Evolutionary conservation across 192 early-diverging fungal species (phyloP), one percentile per base, ranked within the genome.

Genomic region (Pilobolus umbonatus): DNA sequence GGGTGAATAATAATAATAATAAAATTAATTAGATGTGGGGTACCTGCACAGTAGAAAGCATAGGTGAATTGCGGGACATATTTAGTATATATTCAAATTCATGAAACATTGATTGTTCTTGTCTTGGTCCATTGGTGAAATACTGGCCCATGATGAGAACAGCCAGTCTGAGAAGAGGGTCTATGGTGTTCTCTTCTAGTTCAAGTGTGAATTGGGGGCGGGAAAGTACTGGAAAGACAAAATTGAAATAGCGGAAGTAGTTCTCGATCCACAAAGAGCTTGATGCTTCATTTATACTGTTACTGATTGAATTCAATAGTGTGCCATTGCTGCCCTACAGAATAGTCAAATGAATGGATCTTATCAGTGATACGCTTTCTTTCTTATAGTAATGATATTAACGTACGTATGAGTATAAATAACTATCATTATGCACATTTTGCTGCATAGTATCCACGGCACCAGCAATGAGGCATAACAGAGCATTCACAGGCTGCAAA

Each of bases 181-280:
- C 49, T 7, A 72, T 35, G 36, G 31, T 15, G 19, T 61, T 32
- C 17, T 49, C n/a, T 9, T 57, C 26, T 1, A 61, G 29, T 35
- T 65, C 57, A 43, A 36, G 47, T 21, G 63, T 43, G 35, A 72
- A 72, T 31, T 63, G 56, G 6, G 64, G 64, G 12, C 57, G 45
- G 15, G 54, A 62, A 19, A 72, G 42, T 12, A 72, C 45, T 9
- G 70, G 70, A 21, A 72, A 72, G 4, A 72, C 38, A 32, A 58
- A 35, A 42, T 72, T 72, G 55, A 72, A 65, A 32, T 72, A 44
- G 38, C 21, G 30, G 56, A 72, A 72, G 26, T 42, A 72, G n/a
- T 50, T 34, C 14, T 61, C 40, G 39, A 47, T 61, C 34, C 46
- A 52, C 11, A 48, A 31, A 45, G 31, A 21, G 36, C 47, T 47